Base-by-base conservation (phyloP, 2,329 filamentous ascomycete genomes). In the Byssothecium circinans region DNA sequence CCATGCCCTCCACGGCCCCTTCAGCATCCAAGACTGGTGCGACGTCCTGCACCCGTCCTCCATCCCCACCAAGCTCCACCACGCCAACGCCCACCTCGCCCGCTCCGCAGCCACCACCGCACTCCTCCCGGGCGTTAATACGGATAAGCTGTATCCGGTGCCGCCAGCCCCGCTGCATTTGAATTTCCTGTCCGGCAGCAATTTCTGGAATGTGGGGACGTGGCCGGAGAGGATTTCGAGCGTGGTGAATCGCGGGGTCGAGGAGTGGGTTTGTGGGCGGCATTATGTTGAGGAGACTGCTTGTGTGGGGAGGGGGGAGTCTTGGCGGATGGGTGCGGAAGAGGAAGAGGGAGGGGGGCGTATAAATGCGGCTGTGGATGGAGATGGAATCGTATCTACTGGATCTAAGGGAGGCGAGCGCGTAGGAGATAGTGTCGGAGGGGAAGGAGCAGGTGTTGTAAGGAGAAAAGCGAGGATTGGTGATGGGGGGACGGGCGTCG, bases 21-120 rank as follows among this genome's bases (percentile, higher is more conserved):
- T 96, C 49, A 85, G 88, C 56, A 85, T 97, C 34, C 94, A 97
- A 74, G 94, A 97, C 75, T 96, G 92, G 72, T 97, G 95, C 78
- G 90, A 95, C 65, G 84, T 99, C 27, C 75, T 86, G 37, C 83
- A 90, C 70, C 84, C 81, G 18, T 76, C 82, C 49, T 87, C 86
- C 59, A 92, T 97, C 50, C 78, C 86, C 30, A 84, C 85, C 71
- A 99, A 97, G 78, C 87, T 95, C 50, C 73, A 78, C 34, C 85
- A 85, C 61, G 84, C 83, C 43, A 84, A 81, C 49, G 84, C 85
- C 19, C 91, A 96, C 60, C 82, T 96, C 38, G 84, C 87, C 65
- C 84, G 90, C 23, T 83, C 91, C 4, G 74, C 69, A 0, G 49
- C 54, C 1, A 61, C 60, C 4, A 61, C 69, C 0, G 68, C 68